These are phyloP conservation scores for Cryptosporidium canis DNA, from an alignment of 169 alveolate species.

Conservation along the genomic window DNA sequence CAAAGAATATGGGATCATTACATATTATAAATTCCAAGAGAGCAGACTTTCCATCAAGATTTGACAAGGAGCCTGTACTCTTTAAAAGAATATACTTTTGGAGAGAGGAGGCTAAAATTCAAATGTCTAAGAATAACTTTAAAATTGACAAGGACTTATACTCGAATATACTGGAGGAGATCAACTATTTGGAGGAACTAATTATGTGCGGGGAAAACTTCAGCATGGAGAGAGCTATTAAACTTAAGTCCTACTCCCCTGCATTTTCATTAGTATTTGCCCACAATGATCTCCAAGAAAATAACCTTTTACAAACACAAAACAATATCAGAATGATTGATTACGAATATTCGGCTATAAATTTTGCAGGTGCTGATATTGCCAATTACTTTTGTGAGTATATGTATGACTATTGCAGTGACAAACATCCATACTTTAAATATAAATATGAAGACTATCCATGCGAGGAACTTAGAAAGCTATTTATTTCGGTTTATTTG, in stretches of 20 bases:
- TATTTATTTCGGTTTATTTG: conserved; percentile 79
- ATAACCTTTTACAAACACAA: conserved; percentile 78
- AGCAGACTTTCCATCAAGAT: conserved; percentile 44
- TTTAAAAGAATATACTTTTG: conserved; percentile 67
- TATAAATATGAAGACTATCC: conserved; percentile 75
- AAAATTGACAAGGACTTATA: conserved; percentile 28
- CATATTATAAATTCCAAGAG: conserved; percentile 48
- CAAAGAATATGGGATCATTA: conserved; percentile 70
- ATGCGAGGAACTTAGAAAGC: conserved; percentile 77
- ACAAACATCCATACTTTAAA: conserved; percentile 77
- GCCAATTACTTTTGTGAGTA: conserved; percentile 81
- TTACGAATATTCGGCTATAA: conserved; percentile 81
- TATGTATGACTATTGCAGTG: conserved; percentile 77
- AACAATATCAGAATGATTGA: conserved; percentile 80
- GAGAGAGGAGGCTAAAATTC: conserved; percentile 48
- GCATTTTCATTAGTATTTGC: conserved; percentile 79
- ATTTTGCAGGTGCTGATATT: conserved; percentile 81
- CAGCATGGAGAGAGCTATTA: not conserved
- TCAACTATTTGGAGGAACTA: conserved; percentile 3
- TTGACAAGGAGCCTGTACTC: conserved; percentile 59
- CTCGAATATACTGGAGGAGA: conserved; percentile 16
- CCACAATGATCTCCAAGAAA: conserved; percentile 83
- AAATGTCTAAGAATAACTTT: conserved; percentile 29
- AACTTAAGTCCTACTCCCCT: conserved; percentile 32
- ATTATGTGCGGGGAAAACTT: conserved; percentile 35